These are phyloP conservation scores for Infundibulicybe gibba DNA, from an alignment of 768 basidiomycete species.

Conservation along the genomic window DNA sequence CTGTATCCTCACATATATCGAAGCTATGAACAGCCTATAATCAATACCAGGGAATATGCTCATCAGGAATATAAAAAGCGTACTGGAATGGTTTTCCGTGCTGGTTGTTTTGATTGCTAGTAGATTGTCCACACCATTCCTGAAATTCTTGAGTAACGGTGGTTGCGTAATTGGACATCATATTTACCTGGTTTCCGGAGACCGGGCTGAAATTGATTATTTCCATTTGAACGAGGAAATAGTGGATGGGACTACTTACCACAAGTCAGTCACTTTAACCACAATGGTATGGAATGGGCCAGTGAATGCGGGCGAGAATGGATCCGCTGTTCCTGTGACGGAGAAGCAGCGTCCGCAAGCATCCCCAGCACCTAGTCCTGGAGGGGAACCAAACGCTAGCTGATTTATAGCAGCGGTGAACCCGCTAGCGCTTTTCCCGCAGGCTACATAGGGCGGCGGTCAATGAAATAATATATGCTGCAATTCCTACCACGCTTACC, in stretches of 20 bases:
- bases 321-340: constrained; percentile 45
- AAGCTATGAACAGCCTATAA: constrained; percentile 32
- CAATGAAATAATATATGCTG: neutral
- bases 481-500: constrained; percentile 24
- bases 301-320: constrained; percentile 44
- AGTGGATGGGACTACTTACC: constrained; percentile 18
- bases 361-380: constrained; percentile 51
- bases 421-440: constrained; percentile 45
- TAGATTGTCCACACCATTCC: constrained; percentile 54
- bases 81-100: constrained; percentile 47
- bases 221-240: neutral
- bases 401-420: constrained; percentile 58
- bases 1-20: constrained; percentile 59
- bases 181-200: constrained; percentile 36
- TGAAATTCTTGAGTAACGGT: constrained; percentile 6
- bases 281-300: constrained; percentile 53
- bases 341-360: constrained; percentile 62
- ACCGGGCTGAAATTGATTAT: constrained; percentile 31
- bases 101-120: constrained; percentile 35
- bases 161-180: neutral
- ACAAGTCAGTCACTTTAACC: constrained; percentile 47
- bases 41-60: neutral
- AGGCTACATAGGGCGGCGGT: constrained; percentile 33
- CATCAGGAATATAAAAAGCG: constrained; percentile 9
- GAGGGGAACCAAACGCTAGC: constrained; percentile 47